Base-by-base conservation (phyloP, 108 stramenopile genomes). In the Nitzschia sp. region DNA sequence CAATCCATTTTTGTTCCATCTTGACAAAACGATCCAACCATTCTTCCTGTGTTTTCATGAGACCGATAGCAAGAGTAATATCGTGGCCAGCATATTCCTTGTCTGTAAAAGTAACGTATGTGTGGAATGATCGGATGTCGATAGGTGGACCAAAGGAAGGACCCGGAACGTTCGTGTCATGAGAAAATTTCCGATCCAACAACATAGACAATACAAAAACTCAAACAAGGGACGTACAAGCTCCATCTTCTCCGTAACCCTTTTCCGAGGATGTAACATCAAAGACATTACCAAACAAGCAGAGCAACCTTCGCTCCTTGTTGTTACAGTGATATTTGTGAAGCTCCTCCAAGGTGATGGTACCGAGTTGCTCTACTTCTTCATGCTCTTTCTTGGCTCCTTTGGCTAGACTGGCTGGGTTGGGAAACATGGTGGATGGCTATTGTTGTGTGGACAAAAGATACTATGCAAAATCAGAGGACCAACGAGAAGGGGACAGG, bases 21-120 rank as follows among this genome's bases (percentile, higher is more conserved):
- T 79, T 65, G 14, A 79, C 77, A 69, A 79, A 79, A 22, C 65
- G 39, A 53, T 79, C 77, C 10, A 79, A 51, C 77, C 77, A 79
- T 67, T 72, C 42, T 10, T 69, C 78, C 15, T 70, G 63, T 7
- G 73, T 79, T 57, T 73, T 69, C 72, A 69, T 69, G 22, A 58
- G 41, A 11, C 66, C 61, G 19, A 79, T 65, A 9, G 78, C 68
- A 9, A 79, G 57, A 7, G 78, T 79, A 22, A 79, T 74, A 48
- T 79, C 78, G 26, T 72, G 78, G 11, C 78, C 78, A n/a, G 78
- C 78, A 59, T 74, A 79, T 41, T 79, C 78, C 50, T 73, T 74
- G 58, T 79, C 65, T 65, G 15, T 39, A 19, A n/a, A 40, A 9
- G 9, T 38, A 38, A 62, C 22, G 43, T 6, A 48, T 48, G 17